Evolutionary conservation across 1,284 basidiomycete species (phyloP).

Genomic region (Inonotus hispidus): DNA sequence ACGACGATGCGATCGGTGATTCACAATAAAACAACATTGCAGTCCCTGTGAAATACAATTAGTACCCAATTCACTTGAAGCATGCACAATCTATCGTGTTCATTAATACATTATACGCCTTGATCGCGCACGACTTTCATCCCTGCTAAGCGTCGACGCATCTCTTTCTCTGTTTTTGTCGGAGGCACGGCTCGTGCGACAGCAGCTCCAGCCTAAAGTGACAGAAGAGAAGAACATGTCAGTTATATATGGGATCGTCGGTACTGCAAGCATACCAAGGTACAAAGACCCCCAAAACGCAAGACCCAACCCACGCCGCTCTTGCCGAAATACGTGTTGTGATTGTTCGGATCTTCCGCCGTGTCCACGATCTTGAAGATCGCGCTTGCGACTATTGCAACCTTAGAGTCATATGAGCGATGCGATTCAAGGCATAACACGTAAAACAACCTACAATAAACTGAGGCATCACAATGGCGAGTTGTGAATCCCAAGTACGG

Average conservation of each 20-base stretch:
- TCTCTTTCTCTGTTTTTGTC: slow-evolving; percentile 85
- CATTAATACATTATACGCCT: slow-evolving; percentile 33
- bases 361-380: slow-evolving; percentile 83
- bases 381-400: slow-evolving; percentile 81
- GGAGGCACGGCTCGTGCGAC: slow-evolving; percentile 78
- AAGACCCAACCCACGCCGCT: slow-evolving; percentile 91
- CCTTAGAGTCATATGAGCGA: slow-evolving; percentile 38
- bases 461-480: slow-evolving; percentile 90
- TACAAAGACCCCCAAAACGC: slow-evolving; percentile 84
- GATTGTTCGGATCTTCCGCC: slow-evolving; percentile 36
- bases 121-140: slow-evolving; percentile 58
- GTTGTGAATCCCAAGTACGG: slow-evolving; percentile 93
- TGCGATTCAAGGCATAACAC: neutral
- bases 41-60: neutral
- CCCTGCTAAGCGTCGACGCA: slow-evolving; percentile 73
- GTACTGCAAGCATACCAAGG: slow-evolving; percentile 44
- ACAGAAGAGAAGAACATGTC: neutral
- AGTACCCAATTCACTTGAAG: neutral
- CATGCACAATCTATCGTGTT: slow-evolving; percentile 25
- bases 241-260: neutral
- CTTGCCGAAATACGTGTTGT: slow-evolving; percentile 68
- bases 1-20: neutral
- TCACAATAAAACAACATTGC: neutral
- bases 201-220: slow-evolving; percentile 51
- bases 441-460: slow-evolving; percentile 64